Evolutionary conservation across 352 stramenopile species (phyloP).

Genomic region (Discostella stelligera): DNA sequence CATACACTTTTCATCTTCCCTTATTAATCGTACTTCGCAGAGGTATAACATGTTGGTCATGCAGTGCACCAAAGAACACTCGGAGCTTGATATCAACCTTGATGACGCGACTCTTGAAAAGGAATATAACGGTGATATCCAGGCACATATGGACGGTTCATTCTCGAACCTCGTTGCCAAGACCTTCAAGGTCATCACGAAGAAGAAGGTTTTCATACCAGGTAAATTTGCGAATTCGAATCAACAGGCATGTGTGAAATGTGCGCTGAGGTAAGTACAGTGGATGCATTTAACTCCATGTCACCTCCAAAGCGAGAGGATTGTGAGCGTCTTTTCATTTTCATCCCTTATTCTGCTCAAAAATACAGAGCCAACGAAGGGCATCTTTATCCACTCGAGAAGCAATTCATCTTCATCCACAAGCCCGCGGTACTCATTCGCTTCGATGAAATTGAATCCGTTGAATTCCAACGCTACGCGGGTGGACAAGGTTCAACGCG

Average conservation of each 20-base stretch:
- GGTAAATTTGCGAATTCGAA: slow-evolving; percentile 85
- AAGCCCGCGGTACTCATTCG: slow-evolving; percentile 97
- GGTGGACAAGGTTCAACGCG: slow-evolving; percentile 88
- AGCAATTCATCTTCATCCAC: slow-evolving; percentile 99
- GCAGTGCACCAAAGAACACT: slow-evolving; percentile 85
- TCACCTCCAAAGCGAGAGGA: not conserved
- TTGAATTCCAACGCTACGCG: slow-evolving; percentile 97
- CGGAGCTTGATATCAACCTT: slow-evolving; percentile 89
- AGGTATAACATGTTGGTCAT: slow-evolving; percentile 98
- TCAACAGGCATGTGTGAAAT: slow-evolving; percentile 80
- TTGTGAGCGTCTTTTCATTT: slow-evolving; percentile 48
- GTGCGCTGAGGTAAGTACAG: slow-evolving; percentile 58
- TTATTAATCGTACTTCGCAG: slow-evolving; percentile 57
- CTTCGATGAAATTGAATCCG: slow-evolving; percentile 97
- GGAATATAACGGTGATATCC: slow-evolving; percentile 95
- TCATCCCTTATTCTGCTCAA: slow-evolving; percentile 89
- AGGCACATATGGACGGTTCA: slow-evolving; percentile 92
- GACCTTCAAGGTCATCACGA: slow-evolving; percentile 92
- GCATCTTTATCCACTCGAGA: slow-evolving; percentile 96
- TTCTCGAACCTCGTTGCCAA: slow-evolving; percentile 98
- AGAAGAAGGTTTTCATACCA: slow-evolving; percentile 95
- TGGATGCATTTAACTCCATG: not conserved
- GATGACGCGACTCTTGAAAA: slow-evolving; percentile 94
- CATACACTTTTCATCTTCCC: not conserved
- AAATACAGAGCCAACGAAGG: slow-evolving; percentile 88